Evolutionary conservation across 495 filamentous ascomycete species (phyloP).

Genomic region (Aspergillus campestris): DNA sequence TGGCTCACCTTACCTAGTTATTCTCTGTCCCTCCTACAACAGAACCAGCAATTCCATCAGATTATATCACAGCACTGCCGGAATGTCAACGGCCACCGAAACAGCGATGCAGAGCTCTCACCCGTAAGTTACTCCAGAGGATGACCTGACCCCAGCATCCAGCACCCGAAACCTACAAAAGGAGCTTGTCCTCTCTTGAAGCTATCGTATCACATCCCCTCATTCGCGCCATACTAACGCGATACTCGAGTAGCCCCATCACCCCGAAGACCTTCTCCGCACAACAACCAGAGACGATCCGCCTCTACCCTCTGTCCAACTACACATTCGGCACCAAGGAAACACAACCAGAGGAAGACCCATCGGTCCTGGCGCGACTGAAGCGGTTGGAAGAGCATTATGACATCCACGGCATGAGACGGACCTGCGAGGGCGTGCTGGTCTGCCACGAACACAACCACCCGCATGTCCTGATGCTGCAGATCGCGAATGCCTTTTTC

Average conservation of each 20-base stretch:
- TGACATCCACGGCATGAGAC: slow-evolving; percentile 82
- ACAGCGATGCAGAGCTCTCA: slow-evolving; percentile 62
- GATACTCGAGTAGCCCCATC: slow-evolving; percentile 48
- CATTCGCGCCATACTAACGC: background rate
- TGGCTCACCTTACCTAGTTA: no score
- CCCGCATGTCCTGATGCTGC: slow-evolving; percentile 94
- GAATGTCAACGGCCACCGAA: slow-evolving; percentile 68
- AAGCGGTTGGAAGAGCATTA: slow-evolving; percentile 94
- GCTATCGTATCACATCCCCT: background rate
- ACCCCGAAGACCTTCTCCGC: slow-evolving; percentile 75
- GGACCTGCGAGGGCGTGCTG: slow-evolving; percentile 91
- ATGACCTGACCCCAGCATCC: slow-evolving; percentile 5
- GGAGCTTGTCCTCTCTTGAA: background rate
- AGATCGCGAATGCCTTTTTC: slow-evolving; percentile 99
- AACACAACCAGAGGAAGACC: slow-evolving; percentile 95
- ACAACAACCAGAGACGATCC: slow-evolving; percentile 84
- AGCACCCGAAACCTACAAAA: background rate
- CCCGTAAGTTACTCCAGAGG: slow-evolving; percentile 38
- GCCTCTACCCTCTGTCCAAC: slow-evolving; percentile 91
- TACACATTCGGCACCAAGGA: slow-evolving; percentile 99
- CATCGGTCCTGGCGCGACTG: slow-evolving; percentile 83
- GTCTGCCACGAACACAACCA: slow-evolving; percentile 99
- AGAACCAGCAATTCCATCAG: no score
- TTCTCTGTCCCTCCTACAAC: no score
- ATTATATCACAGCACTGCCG: slow-evolving; percentile 3